These are phyloP conservation scores for Mycena galopus DNA, from an alignment of 768 basidiomycete genomes.

Conservation along the genomic window DNA sequence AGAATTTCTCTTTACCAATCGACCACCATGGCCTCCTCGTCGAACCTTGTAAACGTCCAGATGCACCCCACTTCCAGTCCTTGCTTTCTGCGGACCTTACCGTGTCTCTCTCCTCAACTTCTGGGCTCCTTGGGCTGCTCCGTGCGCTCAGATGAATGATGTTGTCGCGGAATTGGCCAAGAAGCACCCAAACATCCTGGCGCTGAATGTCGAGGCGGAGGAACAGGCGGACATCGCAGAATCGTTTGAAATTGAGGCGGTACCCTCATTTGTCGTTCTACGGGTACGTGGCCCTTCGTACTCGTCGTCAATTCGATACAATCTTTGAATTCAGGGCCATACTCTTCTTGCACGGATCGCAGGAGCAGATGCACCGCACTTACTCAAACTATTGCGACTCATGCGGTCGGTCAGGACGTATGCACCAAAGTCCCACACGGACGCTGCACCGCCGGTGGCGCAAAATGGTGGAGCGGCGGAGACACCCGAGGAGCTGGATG, in stretches of 20 bases:
- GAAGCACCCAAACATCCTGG: slow-evolving; percentile 76
- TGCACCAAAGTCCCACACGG: slow-evolving; percentile 43
- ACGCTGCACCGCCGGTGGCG: not conserved
- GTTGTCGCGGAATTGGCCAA: slow-evolving; percentile 80
- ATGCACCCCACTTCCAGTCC: slow-evolving; percentile 79
- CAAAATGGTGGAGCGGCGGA: slow-evolving; percentile 48
- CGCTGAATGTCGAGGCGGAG: slow-evolving; percentile 91
- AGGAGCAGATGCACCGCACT: slow-evolving; percentile 85
- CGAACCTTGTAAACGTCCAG: slow-evolving; percentile 56
- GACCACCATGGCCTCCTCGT: slow-evolving; percentile 42
- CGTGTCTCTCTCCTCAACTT: slow-evolving; percentile 92
- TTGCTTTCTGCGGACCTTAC: slow-evolving; percentile 81
- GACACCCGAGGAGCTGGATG: slow-evolving; percentile 74
- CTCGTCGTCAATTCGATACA: not conserved
- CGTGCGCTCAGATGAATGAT: slow-evolving; percentile 91
- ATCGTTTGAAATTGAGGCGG: slow-evolving; percentile 91
- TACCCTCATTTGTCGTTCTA: slow-evolving; percentile 88
- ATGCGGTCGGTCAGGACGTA: slow-evolving; percentile 50
- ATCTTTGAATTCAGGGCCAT: not conserved
- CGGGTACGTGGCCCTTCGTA: slow-evolving; percentile 61
- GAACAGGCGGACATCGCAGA: slow-evolving; percentile 86
- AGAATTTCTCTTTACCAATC: not conserved
- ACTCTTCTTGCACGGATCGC: slow-evolving; percentile 79
- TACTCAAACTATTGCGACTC: slow-evolving; percentile 69
- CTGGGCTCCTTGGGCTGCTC: slow-evolving; percentile 94